Evolutionary conservation across 2,329 filamentous ascomycete genomes (phyloP).

Genomic region (Fusarium xylarioides): DNA sequence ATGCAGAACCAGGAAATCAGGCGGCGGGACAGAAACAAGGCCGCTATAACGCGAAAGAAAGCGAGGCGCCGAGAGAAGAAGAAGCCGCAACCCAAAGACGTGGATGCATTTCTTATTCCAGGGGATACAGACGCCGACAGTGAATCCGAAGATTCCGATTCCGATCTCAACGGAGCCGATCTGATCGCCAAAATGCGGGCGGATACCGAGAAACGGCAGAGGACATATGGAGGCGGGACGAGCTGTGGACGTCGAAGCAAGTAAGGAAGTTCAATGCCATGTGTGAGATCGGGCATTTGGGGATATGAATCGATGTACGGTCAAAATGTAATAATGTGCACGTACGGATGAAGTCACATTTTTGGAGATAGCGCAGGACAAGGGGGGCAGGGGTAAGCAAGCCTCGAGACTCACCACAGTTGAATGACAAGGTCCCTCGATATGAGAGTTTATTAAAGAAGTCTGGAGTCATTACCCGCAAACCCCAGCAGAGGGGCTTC

Average conservation of each 20-base stretch:
- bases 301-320: neutral
- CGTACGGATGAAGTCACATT: constrained; percentile 13
- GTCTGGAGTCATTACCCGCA: neutral
- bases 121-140: constrained; percentile 34
- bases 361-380: constrained; percentile 1
- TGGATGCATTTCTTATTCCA: constrained; percentile 32
- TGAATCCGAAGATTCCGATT: constrained; percentile 20
- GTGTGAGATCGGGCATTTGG: constrained; percentile 1
- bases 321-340: constrained; percentile 9
- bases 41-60: neutral
- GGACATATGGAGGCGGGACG: constrained; percentile 12
- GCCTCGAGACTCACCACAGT: neutral
- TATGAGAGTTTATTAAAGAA: constrained; percentile 16
- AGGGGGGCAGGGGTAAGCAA: neutral
- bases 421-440: neutral
- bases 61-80: neutral
- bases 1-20: constrained; percentile 12
- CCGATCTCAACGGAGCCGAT: constrained; percentile 9
- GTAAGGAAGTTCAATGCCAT: neutral
- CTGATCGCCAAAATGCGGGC: constrained; percentile 25
- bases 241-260: constrained; percentile 26
- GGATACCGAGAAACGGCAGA: constrained; percentile 16
- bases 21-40: neutral
- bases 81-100: constrained; percentile 16
- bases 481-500: constrained; percentile 1